Evolutionary conservation across 306 rosid genomes (phyloP).

Genomic region (Cicer judaicum): DNA sequence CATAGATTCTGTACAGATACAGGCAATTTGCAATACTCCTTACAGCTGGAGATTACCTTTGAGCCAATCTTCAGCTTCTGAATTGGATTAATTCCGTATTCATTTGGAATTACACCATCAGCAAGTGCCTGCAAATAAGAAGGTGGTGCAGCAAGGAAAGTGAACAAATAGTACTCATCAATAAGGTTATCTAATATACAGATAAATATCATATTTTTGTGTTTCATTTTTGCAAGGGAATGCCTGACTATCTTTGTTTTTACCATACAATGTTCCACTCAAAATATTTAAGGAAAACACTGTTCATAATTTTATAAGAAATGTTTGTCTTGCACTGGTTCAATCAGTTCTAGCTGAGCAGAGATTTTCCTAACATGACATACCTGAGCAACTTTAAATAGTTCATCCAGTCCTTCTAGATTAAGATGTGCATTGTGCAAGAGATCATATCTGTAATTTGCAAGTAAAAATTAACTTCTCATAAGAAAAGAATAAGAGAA

Average conservation of each 20-base stretch:
- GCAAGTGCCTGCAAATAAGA: slow-evolving; percentile 76
- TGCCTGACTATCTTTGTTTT: slow-evolving; percentile 15
- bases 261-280: slow-evolving; percentile 14
- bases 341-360: slow-evolving; percentile 21
- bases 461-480: slow-evolving; percentile 45
- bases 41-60: slow-evolving; percentile 58
- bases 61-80: slow-evolving; percentile 97
- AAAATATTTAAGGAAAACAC: slow-evolving; percentile 15
- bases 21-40: slow-evolving; percentile 32
- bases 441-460: slow-evolving; percentile 81
- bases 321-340: slow-evolving; percentile 13
- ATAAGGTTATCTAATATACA: slow-evolving; percentile 35
- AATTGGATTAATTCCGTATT: slow-evolving; percentile 90
- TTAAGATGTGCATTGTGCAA: slow-evolving; percentile 95
- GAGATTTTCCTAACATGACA: slow-evolving; percentile 22
- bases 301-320: slow-evolving; percentile 34
- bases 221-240: slow-evolving; percentile 13
- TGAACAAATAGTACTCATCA: background rate
- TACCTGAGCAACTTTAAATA: slow-evolving; percentile 98
- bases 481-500: slow-evolving; percentile 31
- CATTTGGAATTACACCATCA: slow-evolving; percentile 98
- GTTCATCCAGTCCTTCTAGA: slow-evolving; percentile 88
- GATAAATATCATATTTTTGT: slow-evolving; percentile 40
- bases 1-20: background rate
- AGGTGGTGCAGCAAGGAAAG: slow-evolving; percentile 37